Evolutionary conservation across 345 rosid species (phyloP).

Genomic region (Eucalyptus dawsonii): DNA sequence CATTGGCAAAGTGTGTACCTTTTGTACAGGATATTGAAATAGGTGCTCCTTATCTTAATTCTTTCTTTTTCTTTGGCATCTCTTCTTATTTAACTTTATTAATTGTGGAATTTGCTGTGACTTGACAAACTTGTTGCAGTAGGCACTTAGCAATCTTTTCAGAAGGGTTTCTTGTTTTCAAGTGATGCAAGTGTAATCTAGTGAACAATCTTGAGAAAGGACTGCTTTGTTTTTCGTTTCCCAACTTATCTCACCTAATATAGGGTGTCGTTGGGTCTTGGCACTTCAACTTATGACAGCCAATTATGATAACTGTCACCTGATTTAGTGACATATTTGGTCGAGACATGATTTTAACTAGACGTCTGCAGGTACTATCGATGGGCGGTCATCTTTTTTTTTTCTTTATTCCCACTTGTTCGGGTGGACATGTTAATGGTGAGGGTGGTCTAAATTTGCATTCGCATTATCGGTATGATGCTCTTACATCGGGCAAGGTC

Average conservation of each 20-base stretch:
- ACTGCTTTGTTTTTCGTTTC: neutral
- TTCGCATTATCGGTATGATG: neutral
- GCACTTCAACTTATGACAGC: neutral
- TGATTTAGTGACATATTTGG: neutral
- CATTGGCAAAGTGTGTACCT: neutral
- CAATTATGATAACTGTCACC: neutral
- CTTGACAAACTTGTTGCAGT: conserved; percentile 4
- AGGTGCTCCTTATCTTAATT: neutral
- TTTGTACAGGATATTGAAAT: conserved; percentile 37
- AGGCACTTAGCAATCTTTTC: conserved; percentile 10
- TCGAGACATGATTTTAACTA: neutral
- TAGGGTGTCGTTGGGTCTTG: neutral
- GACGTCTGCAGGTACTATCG: neutral
- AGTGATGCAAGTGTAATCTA: conserved; percentile 54
- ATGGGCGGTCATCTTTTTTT: neutral
- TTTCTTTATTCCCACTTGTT: neutral
- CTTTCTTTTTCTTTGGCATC: neutral
- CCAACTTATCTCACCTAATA: neutral
- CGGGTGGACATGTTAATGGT: neutral
- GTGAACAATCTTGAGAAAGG: conserved; percentile 9
- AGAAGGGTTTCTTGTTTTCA: neutral
- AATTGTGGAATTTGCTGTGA: conserved; percentile 32
- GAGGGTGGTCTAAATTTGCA: neutral
- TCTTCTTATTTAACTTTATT: neutral
- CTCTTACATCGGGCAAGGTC: neutral